phyloP scores from a whole-genome alignment of 2,329 filamentous ascomycete species.

The Monascus ruber region DNA sequence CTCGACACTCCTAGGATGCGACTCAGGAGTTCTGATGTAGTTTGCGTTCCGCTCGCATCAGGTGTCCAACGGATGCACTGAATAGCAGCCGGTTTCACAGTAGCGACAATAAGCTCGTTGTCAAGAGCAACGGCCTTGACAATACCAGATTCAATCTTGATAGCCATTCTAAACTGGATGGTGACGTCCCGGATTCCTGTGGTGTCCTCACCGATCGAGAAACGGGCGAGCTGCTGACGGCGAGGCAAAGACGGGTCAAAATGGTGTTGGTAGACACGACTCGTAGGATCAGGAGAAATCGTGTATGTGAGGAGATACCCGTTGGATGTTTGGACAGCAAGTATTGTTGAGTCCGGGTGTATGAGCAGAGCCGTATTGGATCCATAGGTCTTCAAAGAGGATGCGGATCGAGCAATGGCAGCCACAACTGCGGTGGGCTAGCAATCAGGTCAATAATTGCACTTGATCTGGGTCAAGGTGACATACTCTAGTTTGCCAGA shows the following conservation, averaged over 20 bases:
- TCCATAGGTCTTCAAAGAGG: constrained; percentile 73
- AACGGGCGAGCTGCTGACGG: constrained; percentile 33
- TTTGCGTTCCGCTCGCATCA: constrained; percentile 70
- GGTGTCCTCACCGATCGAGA: constrained; percentile 68
- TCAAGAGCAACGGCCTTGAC: constrained; percentile 77
- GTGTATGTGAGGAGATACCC: constrained; percentile 94
- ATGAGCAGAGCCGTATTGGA: constrained; percentile 74
- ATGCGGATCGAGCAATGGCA: constrained; percentile 67
- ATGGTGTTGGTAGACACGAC: constrained; percentile 72
- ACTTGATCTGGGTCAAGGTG: constrained; percentile 6
- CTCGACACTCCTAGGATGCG: constrained; percentile 78
- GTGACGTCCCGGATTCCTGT: constrained; percentile 74
- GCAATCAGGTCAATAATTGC: constrained; percentile 17
- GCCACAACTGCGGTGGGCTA: constrained; percentile 84
- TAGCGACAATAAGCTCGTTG: constrained; percentile 85
- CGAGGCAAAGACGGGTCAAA: constrained; percentile 45
- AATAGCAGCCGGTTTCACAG: constrained; percentile 80
- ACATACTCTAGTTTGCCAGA: constrained; percentile 87
- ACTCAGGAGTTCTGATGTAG: constrained; percentile 77
- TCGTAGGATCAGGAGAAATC: constrained; percentile 69
- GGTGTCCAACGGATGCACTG: constrained; percentile 95
- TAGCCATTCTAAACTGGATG: constrained; percentile 90
- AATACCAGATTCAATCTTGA: constrained; percentile 94
- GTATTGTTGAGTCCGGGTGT: constrained; percentile 80
- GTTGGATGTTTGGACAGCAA: constrained; percentile 75